Evolutionary conservation across 768 basidiomycete species (phyloP), one percentile per base, ranked within the genome.

Genomic region (Mycena epipterygia): DNA sequence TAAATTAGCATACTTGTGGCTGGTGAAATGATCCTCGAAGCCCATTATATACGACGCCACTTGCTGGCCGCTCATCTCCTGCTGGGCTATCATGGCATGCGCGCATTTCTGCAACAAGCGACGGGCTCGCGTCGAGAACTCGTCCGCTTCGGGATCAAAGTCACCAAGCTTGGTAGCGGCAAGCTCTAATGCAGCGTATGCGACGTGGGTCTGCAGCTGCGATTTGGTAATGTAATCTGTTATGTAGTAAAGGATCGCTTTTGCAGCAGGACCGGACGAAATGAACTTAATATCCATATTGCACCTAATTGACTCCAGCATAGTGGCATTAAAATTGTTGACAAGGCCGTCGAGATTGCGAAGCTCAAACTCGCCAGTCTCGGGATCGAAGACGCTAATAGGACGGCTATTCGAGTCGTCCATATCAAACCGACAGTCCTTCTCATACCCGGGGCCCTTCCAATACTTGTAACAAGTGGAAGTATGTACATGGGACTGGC

Each of bases 391-490:
- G 4, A 51, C 27, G 17, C 49, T 51, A 16, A 51, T 29, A 6
- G 49, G 49, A 14, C 2, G 2, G 6, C 14, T 27, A 16, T 51
- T 51, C 13, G 8, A 9, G 2, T 12, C 6, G 16, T 51, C 49
- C 25, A 51, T 16, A 51, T 51, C 49, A 30, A 51, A 51, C 2
- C 49, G 29, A 17, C 49, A 51, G 5, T 51, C 49, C n/a, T n/a
- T 64, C 30, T 29, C 29, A 30, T 53, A 21, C 8, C 19, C 21
- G 3, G 52, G 53, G 3, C 64, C 64, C 13, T 48, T 42, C 64
- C 64, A 65, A 17, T 56, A 56, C 25, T 65, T 65, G 30, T 56
- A 65, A 27, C 64, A 65, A 13, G 64, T 65, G 1, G 3, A 9
- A 2, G 29, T 33, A 21, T 65, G 64, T 0, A 3, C 12, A 16